phyloP scores from a whole-genome alignment of 1,284 basidiomycete species.

The Boletus nobilissimus region DNA sequence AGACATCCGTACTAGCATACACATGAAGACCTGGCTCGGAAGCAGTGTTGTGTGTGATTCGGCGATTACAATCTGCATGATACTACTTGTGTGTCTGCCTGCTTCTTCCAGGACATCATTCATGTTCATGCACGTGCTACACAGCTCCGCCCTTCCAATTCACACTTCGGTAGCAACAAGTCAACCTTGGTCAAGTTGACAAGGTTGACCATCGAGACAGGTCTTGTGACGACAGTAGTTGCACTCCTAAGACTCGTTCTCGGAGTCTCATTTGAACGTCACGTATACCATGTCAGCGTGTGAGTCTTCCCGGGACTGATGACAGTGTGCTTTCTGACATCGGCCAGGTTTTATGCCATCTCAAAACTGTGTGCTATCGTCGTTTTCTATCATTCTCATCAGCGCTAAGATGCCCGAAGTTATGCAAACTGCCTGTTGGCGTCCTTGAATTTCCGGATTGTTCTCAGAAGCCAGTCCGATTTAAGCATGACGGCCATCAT shows the following conservation, averaged over 20 bases:
- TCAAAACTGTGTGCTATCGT: constrained; percentile 39
- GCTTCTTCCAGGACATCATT: not conserved
- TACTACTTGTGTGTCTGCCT: constrained; percentile 27
- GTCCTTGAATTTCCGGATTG: constrained; percentile 6
- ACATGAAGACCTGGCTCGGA: constrained; percentile 38
- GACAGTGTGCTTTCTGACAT: not conserved
- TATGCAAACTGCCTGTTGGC: constrained; percentile 41
- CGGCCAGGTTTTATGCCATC: constrained; percentile 34
- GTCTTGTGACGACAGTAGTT: constrained; percentile 35
- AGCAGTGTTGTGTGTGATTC: constrained; percentile 36
- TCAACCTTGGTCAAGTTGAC: constrained; percentile 32
- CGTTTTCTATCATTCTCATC: not conserved
- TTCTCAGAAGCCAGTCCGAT: constrained; percentile 19
- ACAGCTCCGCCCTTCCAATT: constrained; percentile 34
- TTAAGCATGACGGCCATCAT: constrained; percentile 10
- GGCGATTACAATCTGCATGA: constrained; percentile 38
- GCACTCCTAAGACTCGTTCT: constrained; percentile 37
- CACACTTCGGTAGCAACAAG: constrained; percentile 9
- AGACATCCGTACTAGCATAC: not conserved
- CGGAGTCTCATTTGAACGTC: not conserved
- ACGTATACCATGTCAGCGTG: constrained; percentile 34
- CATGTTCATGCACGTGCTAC: not conserved
- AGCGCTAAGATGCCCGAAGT: constrained; percentile 3
- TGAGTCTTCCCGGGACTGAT: constrained; percentile 12
- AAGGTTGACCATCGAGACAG: constrained; percentile 41